Evolutionary conservation across 2,329 filamentous ascomycete species (phyloP).

Genomic region (Ceratocystis destructans): DNA sequence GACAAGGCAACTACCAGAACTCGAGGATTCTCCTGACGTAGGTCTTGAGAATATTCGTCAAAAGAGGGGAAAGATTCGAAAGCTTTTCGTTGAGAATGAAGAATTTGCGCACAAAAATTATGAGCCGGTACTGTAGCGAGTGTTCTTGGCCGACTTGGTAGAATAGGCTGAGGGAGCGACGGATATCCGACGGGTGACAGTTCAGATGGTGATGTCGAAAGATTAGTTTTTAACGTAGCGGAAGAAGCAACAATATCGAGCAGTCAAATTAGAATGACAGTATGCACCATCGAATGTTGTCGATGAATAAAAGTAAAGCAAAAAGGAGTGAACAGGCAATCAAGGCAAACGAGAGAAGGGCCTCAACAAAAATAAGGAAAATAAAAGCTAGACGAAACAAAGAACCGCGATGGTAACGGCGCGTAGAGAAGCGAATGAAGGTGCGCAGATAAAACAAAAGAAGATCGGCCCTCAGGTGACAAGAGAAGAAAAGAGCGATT

Average conservation of each 20-base stretch:
- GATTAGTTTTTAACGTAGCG: not conserved
- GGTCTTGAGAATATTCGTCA: not conserved
- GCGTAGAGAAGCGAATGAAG: too few species aligned
- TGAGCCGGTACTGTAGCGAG: not conserved
- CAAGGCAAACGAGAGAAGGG: too few species aligned
- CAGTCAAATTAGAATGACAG: not conserved
- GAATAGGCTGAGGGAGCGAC: not conserved
- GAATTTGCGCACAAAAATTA: not conserved
- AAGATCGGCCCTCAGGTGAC: not conserved
- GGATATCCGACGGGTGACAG: not conserved
- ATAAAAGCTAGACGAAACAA: not conserved
- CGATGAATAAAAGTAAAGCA: not conserved
- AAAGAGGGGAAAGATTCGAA: not conserved
- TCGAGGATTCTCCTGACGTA: not conserved
- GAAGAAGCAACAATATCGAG: not conserved
- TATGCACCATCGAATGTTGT: not conserved
- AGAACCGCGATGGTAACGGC: too few species aligned
- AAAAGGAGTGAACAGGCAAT: not conserved
- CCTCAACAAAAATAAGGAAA: conserved; percentile 1
- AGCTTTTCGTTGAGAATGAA: not conserved
- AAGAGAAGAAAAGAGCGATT: conserved; percentile 6
- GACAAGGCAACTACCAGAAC: not conserved
- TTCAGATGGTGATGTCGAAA: not conserved
- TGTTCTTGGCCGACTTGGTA: not conserved
- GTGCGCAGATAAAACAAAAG: not conserved